Evolutionary conservation across 441 rosid species (phyloP).

Genomic region (Populus trichocarpa): DNA sequence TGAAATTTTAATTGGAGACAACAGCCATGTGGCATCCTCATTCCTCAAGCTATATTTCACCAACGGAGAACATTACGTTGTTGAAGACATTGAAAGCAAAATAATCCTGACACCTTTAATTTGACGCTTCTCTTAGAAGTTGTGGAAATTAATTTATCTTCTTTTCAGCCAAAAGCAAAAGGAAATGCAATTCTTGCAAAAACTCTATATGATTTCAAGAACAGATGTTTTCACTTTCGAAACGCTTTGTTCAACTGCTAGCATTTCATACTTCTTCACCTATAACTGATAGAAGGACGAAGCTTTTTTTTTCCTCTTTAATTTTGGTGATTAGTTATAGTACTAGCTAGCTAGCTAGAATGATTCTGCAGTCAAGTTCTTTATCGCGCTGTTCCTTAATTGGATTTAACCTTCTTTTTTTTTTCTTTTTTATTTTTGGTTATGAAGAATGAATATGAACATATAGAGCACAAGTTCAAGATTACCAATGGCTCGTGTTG

Average conservation of each 20-base stretch:
- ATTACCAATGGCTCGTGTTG: not conserved
- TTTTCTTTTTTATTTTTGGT: not conserved
- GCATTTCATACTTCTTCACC: not conserved
- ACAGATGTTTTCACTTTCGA: not conserved
- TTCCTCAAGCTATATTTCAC: not conserved
- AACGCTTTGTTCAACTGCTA: not conserved
- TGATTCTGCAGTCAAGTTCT: no score
- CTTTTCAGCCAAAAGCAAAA: not conserved
- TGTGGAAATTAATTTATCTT: not conserved
- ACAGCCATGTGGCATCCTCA: no score
- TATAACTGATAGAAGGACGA: no score
- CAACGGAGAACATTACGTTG: no score
- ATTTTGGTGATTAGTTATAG: no score
- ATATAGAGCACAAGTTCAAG: not conserved
- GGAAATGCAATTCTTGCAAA: not conserved
- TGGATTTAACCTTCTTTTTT: not conserved
- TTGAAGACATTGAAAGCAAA: not conserved
- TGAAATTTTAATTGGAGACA: not conserved
- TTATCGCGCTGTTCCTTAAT: not conserved
- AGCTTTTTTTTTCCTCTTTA: not conserved
- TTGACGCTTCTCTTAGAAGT: no score
- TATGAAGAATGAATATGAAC: not conserved
- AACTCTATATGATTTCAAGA: not conserved
- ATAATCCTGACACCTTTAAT: not conserved
- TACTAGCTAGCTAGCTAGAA: no score